A percentile compares a stretch with the other conserved stretches of the same genome.
Evolutionary conservation across 768 basidiomycete genomes (phyloP).

Genomic region (Cystobasidium tubakii): DNA sequence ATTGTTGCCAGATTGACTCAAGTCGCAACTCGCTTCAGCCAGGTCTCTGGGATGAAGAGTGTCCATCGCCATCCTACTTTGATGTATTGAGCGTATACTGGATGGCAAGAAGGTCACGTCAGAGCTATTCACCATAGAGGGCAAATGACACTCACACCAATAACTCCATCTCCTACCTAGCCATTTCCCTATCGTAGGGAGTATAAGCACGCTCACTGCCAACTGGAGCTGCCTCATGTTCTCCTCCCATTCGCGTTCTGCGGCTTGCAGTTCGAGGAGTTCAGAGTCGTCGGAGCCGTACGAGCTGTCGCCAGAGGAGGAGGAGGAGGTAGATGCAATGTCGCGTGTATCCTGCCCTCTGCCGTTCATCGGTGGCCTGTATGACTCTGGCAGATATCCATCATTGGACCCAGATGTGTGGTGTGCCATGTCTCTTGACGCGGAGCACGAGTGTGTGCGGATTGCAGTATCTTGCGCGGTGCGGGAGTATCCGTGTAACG

Average conservation of each 20-base stretch:
- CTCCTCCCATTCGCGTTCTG: conserved; percentile 73
- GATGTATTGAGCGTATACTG: conserved; percentile 33
- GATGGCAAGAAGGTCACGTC: neutral
- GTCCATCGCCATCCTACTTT: conserved; percentile 31
- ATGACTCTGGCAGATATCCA: conserved; percentile 10
- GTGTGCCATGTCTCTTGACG: neutral
- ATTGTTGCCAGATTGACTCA: no score
- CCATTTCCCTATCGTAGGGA: conserved; percentile 84
- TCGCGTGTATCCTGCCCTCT: neutral
- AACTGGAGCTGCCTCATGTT: conserved; percentile 76
- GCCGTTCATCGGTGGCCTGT: neutral
- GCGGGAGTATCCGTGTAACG: no score
- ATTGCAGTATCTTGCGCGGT: no score
- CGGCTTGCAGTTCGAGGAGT: conserved; percentile 53
- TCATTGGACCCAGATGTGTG: neutral
- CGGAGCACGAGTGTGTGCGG: neutral
- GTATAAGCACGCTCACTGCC: conserved; percentile 67
- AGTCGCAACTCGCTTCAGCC: neutral
- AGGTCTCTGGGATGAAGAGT: conserved; percentile 14
- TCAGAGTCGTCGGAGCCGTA: conserved; percentile 57
- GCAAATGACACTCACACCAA: conserved; percentile 42
- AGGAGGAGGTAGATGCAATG: neutral
- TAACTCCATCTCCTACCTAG: conserved; percentile 64
- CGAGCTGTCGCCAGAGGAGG: neutral
- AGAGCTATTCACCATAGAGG: no score